Percentiles rank a stretch among this genome's conserved stretches.
These are phyloP conservation scores for Piper longum DNA, from an alignment of 164 flowering plant species.

Conservation along the genomic window DNA sequence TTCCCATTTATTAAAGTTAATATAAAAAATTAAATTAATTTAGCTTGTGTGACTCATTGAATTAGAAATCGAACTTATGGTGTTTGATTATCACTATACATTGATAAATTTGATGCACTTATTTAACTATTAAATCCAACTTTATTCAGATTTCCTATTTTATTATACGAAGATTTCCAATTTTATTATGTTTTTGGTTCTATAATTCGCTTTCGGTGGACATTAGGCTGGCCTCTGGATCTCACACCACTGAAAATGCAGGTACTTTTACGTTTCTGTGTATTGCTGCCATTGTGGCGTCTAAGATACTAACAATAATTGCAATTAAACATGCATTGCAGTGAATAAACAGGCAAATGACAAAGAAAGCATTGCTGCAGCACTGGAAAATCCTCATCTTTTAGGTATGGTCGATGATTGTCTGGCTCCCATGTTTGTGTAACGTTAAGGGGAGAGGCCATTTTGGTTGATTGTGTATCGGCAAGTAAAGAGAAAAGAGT, in stretches of 20 bases:
- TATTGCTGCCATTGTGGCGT: not conserved
- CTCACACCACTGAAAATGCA: slow-evolving; percentile 80
- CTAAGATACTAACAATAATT: not conserved
- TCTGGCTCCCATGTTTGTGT: slow-evolving; percentile 52
- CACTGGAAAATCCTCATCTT: slow-evolving; percentile 73
- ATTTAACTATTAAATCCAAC: no score
- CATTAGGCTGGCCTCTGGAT: slow-evolving; percentile 76
- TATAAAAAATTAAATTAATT: no score
- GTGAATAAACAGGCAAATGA: slow-evolving; percentile 89
- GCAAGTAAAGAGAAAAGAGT: not conserved
- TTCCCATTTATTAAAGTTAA: no score
- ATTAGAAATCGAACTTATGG: no score
- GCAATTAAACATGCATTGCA: slow-evolving; percentile 24
- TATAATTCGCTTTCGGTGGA: slow-evolving; percentile 40
- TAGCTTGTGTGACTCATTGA: no score
- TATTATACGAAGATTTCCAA: no score
- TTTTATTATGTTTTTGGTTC: not conserved
- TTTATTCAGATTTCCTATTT: no score
- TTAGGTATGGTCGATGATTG: slow-evolving; percentile 79
- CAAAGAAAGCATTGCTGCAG: slow-evolving; percentile 90
- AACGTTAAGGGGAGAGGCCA: not conserved
- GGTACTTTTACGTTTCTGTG: slow-evolving; percentile 27
- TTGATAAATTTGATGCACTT: no score
- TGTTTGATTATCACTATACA: no score
- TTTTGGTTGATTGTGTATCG: not conserved